Base-by-base conservation (phyloP, 1,284 basidiomycete genomes). In the Sanghuangporus sanghuang region DNA sequence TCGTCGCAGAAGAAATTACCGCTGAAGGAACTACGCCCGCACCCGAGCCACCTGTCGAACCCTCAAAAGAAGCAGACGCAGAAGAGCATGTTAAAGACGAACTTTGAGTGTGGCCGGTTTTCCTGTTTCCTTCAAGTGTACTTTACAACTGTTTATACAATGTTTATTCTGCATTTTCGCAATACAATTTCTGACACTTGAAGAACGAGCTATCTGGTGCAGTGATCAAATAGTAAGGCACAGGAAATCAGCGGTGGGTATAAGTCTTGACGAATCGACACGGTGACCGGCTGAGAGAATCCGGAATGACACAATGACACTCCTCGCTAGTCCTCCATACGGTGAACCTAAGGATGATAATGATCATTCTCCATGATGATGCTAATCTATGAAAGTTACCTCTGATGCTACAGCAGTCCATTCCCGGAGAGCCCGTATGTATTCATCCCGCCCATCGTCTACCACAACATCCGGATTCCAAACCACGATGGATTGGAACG, bases 401-500 rank as follows among this genome's bases (percentile, higher is more conserved):
- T 85, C 81, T 39, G 78, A 73, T 8, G 87, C 79, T 21, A 90
- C 73, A 35, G 66, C 73, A 50, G 82, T 81, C 87, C 87, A 93
- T 70, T 92, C 90, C 0, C 73, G 77, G 61, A 93, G 69, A 4
- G 85, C 74, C 12, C 87, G 79, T 53, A 81, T 73, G 71, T 92
- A 92, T 67, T 89, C 87, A 68, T 93, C 91, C 57, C 75, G 76
- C 2, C 80, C 81, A 57, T 83, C 82, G 66, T 91, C 86, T 0
- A 87, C 81, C 0, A 85, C 82, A 27, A 82, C 81, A 71, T 93
- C 91, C 2, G 88, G 81, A 67, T 85, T 80, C 90, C 90, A 93
- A 12, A 93, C 70, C 23, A 81, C 79, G 68, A 92, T 83, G 1
- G 81, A 82, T 3, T 78, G 74, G 70, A 93, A 93, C 39, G 76